These are phyloP conservation scores for Fusarium compactum DNA, from an alignment of 2,329 filamentous ascomycete species.

Conservation along the genomic window DNA sequence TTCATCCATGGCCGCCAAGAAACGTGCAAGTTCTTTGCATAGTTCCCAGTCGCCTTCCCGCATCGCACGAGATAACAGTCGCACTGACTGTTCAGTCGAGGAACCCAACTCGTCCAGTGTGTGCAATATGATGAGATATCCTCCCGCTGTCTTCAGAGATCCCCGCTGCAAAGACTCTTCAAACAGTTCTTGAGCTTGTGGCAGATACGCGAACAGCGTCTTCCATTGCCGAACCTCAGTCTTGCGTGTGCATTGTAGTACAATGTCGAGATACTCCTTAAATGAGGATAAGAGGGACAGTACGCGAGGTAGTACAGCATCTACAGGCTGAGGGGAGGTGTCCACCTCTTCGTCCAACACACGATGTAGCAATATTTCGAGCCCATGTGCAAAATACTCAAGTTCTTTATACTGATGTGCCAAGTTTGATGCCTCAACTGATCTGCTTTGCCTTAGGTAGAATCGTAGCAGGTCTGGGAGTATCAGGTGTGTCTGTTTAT, in stretches of 20 bases:
- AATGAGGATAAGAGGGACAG: constrained; percentile 77
- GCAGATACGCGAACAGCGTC: constrained; percentile 91
- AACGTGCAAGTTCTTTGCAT: constrained; percentile 94
- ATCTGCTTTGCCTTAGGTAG: constrained; percentile 80
- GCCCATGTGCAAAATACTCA: constrained; percentile 91
- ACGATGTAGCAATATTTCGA: constrained; percentile 92
- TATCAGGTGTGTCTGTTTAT: constrained; percentile 84
- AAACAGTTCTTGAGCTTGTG: constrained; percentile 90
- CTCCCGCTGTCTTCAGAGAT: constrained; percentile 92
- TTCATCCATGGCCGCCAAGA: constrained; percentile 91
- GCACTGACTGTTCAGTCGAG: constrained; percentile 81
- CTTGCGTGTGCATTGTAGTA: constrained; percentile 96
- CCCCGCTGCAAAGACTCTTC: constrained; percentile 89
- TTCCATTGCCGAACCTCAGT: constrained; percentile 96
- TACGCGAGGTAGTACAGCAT: constrained; percentile 73
- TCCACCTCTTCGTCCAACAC: constrained; percentile 97
- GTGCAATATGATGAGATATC: constrained; percentile 94
- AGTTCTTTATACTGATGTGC: constrained; percentile 88
- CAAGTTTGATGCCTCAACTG: constrained; percentile 82
- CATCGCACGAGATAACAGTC: constrained; percentile 84
- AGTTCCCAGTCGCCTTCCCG: constrained; percentile 92
- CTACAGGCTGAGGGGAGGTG: constrained; percentile 69
- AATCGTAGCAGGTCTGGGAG: constrained; percentile 87
- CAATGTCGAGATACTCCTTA: constrained; percentile 90
- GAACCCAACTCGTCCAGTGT: constrained; percentile 78